phyloP scores from a whole-genome alignment of 345 rosid species.

The Lumnitzera racemosa region DNA sequence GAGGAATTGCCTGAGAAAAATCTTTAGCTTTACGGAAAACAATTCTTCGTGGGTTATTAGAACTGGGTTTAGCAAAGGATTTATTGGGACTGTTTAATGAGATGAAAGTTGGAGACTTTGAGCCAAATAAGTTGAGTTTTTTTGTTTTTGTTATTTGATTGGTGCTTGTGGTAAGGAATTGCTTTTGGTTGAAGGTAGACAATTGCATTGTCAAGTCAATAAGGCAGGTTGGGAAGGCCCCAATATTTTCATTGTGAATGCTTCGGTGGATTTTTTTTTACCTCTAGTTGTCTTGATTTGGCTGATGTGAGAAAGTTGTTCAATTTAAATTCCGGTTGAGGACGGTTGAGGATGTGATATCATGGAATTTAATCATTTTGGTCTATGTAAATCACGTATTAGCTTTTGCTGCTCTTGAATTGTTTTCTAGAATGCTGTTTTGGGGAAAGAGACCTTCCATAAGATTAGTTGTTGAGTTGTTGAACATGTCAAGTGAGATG shows the following conservation, averaged over 20 bases:
- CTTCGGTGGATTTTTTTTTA: slow-evolving; percentile 61
- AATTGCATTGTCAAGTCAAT: slow-evolving; percentile 49
- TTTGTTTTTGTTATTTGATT: slow-evolving; percentile 64
- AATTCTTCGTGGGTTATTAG: slow-evolving; percentile 43
- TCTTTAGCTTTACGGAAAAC: slow-evolving; percentile 51
- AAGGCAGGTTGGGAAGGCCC: slow-evolving; percentile 47
- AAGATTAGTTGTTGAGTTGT: slow-evolving; percentile 48
- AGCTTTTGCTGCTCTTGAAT: slow-evolving; percentile 38
- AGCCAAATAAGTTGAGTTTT: slow-evolving; percentile 52
- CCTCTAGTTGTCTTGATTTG: slow-evolving; percentile 51
- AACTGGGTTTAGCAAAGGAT: slow-evolving; percentile 23
- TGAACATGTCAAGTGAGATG: slow-evolving; percentile 47
- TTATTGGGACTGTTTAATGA: slow-evolving; percentile 29
- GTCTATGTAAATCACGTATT: slow-evolving; percentile 27
- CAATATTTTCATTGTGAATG: slow-evolving; percentile 58
- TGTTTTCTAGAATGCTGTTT: slow-evolving; percentile 59
- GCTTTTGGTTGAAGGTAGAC: slow-evolving; percentile 56
- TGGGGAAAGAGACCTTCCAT: slow-evolving; percentile 63
- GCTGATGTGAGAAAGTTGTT: slow-evolving; percentile 44
- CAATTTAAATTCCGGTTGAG: slow-evolving; percentile 23
- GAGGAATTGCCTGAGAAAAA: slow-evolving; percentile 56
- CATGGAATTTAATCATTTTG: slow-evolving; percentile 76
- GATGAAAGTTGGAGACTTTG: slow-evolving; percentile 42
- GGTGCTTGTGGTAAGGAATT: slow-evolving; percentile 38
- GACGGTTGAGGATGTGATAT: slow-evolving; percentile 49